These are phyloP conservation scores for Pterocarpus santalinus DNA, from an alignment of 306 rosid species.

Conservation along the genomic window DNA sequence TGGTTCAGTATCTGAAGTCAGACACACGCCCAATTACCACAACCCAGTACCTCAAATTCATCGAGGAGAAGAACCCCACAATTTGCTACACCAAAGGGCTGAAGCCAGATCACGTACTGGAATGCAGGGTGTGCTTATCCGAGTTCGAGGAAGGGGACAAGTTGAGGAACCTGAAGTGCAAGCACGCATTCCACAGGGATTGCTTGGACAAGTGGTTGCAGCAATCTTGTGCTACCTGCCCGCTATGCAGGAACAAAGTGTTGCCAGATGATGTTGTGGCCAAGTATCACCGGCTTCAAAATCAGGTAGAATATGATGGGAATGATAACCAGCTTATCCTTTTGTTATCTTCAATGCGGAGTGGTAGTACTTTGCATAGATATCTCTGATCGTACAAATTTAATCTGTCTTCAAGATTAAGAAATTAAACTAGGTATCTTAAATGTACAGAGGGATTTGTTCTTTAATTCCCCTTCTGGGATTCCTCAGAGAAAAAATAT, in stretches of 20 bases:
- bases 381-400: conserved; percentile 49
- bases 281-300: conserved; percentile 59
- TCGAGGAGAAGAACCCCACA: conserved; percentile 79
- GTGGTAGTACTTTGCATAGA: conserved; percentile 58
- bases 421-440: background rate
- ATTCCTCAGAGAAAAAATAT: background rate
- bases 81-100: conserved; percentile 43
- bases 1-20: conserved; percentile 52
- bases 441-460: conserved; percentile 36
- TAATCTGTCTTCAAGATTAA: too few relatives aligned
- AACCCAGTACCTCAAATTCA: conserved; percentile 70
- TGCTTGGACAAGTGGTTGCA: conserved; percentile 90
- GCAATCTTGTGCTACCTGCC: conserved; percentile 80
- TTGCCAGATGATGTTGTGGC: conserved; percentile 77
- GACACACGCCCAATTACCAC: conserved; percentile 62
- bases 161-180: conserved; percentile 71
- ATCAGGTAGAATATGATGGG: conserved; percentile 70
- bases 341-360: conserved; percentile 71
- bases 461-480: conserved; percentile 8
- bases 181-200: conserved; percentile 83
- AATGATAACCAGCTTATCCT: conserved; percentile 63
- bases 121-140: conserved; percentile 81
- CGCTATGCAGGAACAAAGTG: conserved; percentile 83
- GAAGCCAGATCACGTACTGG: conserved; percentile 33
- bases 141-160: conserved; percentile 84